These are phyloP conservation scores for Chlorella sp. DNA, from an alignment of 139 green algal species.

Conservation along the genomic window DNA sequence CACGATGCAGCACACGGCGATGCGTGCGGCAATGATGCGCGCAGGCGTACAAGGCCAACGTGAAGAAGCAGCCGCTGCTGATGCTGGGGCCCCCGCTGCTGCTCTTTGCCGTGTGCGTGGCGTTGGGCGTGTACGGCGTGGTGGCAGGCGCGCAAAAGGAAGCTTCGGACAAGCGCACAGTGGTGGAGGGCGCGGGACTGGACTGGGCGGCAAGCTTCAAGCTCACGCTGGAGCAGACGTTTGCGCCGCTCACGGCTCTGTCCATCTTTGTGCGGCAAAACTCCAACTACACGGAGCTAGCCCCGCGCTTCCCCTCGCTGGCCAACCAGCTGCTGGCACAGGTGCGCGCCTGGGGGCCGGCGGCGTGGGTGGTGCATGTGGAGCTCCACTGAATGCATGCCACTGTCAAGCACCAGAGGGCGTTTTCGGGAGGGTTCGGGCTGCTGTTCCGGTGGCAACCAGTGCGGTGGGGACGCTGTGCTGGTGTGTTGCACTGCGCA, in stretches of 20 bases:
- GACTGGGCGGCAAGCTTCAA: slow-evolving; percentile 9
- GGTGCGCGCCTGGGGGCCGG: background rate
- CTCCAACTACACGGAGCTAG: background rate
- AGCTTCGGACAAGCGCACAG: background rate
- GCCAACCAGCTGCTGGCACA: background rate
- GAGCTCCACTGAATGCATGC: no score
- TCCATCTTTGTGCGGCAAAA: slow-evolving; percentile 4
- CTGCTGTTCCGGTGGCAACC: no score
- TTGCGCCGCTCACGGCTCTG: slow-evolving; percentile 1
- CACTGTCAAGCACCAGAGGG: no score
- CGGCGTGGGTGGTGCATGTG: no score
- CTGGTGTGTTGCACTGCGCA: no score
- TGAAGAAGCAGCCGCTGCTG: background rate
- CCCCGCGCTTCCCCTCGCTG: background rate
- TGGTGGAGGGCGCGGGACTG: background rate
- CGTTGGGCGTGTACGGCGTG: slow-evolving; percentile 1
- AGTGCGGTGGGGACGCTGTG: no score
- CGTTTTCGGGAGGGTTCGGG: no score
- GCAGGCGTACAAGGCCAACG: background rate
- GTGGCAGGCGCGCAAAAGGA: background rate
- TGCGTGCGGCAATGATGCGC: no score
- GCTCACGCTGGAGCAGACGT: slow-evolving; percentile 4
- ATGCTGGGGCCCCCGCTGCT: slow-evolving; percentile 1
- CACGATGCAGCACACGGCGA: no score
- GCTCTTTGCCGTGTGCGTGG: slow-evolving; percentile 1